These are phyloP conservation scores for Cystofilobasidium macerans DNA, from an alignment of 768 basidiomycete genomes.

Conservation along the genomic window DNA sequence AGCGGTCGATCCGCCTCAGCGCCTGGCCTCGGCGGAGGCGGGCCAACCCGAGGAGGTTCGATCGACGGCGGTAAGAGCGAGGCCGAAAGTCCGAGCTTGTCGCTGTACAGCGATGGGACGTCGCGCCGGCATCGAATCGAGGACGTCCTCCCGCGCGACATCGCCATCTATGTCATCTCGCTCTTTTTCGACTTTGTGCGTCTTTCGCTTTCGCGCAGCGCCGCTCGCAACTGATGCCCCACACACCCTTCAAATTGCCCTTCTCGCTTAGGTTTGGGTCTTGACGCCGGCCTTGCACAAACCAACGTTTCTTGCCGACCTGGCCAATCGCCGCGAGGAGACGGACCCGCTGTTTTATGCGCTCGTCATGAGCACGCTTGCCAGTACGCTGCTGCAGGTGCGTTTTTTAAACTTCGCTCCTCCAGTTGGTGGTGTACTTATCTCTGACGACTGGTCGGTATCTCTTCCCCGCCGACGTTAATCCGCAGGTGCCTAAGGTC, in stretches of 20 bases:
- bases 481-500: slow-evolving; percentile 48
- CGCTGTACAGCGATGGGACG: slow-evolving; percentile 37
- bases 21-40: neutral
- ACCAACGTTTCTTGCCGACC: slow-evolving; percentile 82
- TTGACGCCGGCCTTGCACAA: slow-evolving; percentile 84
- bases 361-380: slow-evolving; percentile 77
- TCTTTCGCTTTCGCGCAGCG: neutral
- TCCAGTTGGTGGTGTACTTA: neutral
- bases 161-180: slow-evolving; percentile 59
- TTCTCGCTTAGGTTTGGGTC: slow-evolving; percentile 48
- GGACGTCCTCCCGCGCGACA: slow-evolving; percentile 68
- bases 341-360: slow-evolving; percentile 82
- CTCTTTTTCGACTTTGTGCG: slow-evolving; percentile 77
- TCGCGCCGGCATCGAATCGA: slow-evolving; percentile 47
- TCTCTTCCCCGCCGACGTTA: too few relatives aligned
- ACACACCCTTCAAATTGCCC: neutral
- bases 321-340: slow-evolving; percentile 67
- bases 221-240: too few relatives aligned
- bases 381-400: slow-evolving; percentile 76
- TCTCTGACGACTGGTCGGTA: too few relatives aligned
- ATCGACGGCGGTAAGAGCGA: neutral
- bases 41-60: neutral
- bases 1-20: too few relatives aligned
- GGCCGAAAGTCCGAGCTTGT: neutral
- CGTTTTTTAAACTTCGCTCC: neutral